Base-by-base conservation (phyloP, 345 rosid species). In the Noccaea caerulescens region DNA sequence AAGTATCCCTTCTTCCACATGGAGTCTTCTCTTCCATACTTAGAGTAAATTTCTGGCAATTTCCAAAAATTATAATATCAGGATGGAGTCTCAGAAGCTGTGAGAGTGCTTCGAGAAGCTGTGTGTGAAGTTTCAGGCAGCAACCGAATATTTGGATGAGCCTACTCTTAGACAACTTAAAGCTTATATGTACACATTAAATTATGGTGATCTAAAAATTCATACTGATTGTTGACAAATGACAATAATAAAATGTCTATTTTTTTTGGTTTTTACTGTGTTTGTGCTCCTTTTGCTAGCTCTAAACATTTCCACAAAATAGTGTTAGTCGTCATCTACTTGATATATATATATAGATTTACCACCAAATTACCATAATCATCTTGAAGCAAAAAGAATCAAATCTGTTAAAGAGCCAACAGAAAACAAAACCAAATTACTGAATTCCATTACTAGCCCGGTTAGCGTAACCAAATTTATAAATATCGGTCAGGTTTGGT, bases 11-110 rank as follows among this genome's bases (percentile, higher is more conserved):
- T 39, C 23, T 25, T 34, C 33, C 1, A 27, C 41, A 16, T 23
- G 4, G 8, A 34, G 34, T 39, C 54, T 63, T 57, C 20, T 67
- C 39, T 5, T 43, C 39, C 14, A 6, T 43, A 27, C 16, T 54
- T 47, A 49, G 25, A 49, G 55, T 64, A 33, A 20, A 20, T 38
- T 66, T 73, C 11, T 58, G 53, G 38, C 39, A 59, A 51, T 20
- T 51, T 44, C 23, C 2, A 16, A 32, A 20, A 51, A 11, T 0
- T 25, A 66, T 58, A 36, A 12, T 69, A 71, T 76, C 80, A 92
- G 98, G 91, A 90, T 78, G 96, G 98, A 75, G 90, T 87, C 55
- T 58, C 77, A 23, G 90, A 88, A 80, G 98, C 95, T 52, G 91
- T 87, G 69, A 87, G 73, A 69, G 80, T 84, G 63, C 84, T 92